Evolutionary conservation across 2,329 filamentous ascomycete genomes (phyloP), one percentile per base, ranked within the genome.

Genomic region (Lachnellula subtilissima): DNA sequence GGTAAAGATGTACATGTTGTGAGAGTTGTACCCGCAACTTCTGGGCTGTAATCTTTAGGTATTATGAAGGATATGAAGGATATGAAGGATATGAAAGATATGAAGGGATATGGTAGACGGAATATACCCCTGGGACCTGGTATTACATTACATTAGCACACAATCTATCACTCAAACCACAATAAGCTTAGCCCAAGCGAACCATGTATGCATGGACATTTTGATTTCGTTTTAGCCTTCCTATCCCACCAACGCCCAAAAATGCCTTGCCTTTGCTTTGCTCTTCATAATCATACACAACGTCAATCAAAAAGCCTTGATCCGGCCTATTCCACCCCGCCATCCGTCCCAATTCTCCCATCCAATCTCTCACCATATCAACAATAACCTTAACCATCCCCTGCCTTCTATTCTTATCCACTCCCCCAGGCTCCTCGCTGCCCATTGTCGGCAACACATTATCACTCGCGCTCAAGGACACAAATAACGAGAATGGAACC

Each of bases 371-470:
- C 1, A 82, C 72, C 22, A 74, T 76, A 66, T 87, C 84, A 19
- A 88, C 82, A 11, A 87, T 69, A 0, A 83, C 79, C 70, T 88
- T 88, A 53, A 85, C 77, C 78, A 88, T 82, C 5, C 85, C 84
- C 65, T 86, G 83, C 14, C 82, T 78, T 69, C 78, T 80, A 54
- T 75, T 74, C 50, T 76, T 73, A 23, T 75, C 75, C 12, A 73
- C 74, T 8, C 74, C 62, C 2, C 65, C 65, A 37, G 65, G 56
- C 52, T 80, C 77, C 61, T 91, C 88, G 48, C 84, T 90, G 12
- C 91, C 90, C 82, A 97, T 97, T 7, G 87, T 95, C 0, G 94
- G 94, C 51, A 99, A 75, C 3, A 97, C 90, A 69, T 97, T 97
- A 69, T 99, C 94, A 53, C 91, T 91, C 0, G 94, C 94, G 17